Conservation (phyloP, 1,139 yeast genomes). For the Lodderomyces oxycetoniae region DNA sequence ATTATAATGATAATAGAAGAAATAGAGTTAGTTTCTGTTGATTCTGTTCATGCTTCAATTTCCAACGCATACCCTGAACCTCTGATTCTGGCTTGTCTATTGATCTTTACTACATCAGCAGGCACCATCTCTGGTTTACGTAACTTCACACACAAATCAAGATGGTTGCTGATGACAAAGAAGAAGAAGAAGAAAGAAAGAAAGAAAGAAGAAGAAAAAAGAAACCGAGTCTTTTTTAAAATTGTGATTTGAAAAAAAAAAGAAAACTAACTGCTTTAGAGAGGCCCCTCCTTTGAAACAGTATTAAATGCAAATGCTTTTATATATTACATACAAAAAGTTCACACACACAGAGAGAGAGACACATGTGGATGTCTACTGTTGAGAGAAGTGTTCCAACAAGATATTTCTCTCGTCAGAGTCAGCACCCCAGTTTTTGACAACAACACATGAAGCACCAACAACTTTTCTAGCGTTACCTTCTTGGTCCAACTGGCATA, state of each 20-base stretch:
- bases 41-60: not conserved
- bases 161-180: too few relatives aligned
- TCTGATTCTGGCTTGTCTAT: constrained; percentile 29
- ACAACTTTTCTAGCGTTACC: constrained; percentile 99
- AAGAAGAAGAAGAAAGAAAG: too few relatives aligned
- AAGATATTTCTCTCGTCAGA: constrained; percentile 96
- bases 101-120: constrained; percentile 18
- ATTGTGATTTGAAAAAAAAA: constrained; percentile 5
- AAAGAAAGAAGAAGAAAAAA: too few relatives aligned
- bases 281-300: too few relatives aligned
- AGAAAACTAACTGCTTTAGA: too few relatives aligned
- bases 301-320: too few relatives aligned
- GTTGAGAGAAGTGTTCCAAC: constrained; percentile 94
- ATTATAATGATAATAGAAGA: too few relatives aligned
- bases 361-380: constrained; percentile 21
- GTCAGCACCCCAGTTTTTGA: constrained; percentile 99
- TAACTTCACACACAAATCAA: too few relatives aligned
- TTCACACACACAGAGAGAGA: not conserved
- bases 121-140: too few relatives aligned
- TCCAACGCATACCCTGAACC: constrained; percentile 39
- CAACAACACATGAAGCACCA: constrained; percentile 99
- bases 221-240: too few relatives aligned
- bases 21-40: not conserved
- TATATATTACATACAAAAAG: not conserved
- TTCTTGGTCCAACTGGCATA: constrained; percentile 99